phyloP scores from a whole-genome alignment of 441 rosid species.

The Arabidopsis hybrid region DNA sequence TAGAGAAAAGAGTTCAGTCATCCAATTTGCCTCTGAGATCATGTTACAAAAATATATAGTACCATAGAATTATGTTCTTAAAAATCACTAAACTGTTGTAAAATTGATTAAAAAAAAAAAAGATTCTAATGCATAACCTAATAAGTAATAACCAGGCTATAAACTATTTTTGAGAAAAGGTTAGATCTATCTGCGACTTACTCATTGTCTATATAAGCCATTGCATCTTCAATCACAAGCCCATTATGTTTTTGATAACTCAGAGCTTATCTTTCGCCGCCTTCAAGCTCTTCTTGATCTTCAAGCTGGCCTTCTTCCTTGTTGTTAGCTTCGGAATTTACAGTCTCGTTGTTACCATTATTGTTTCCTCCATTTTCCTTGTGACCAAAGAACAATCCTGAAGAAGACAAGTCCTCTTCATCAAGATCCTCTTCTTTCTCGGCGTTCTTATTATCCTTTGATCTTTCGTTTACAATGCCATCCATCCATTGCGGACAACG shows the following conservation, averaged over 20 bases:
- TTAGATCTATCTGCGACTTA: constrained; percentile 29
- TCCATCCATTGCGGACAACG: constrained; percentile 87
- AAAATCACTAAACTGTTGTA: constrained; percentile 9
- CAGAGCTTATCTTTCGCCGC: constrained; percentile 52
- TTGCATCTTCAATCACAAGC: constrained; percentile 25
- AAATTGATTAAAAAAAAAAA: constrained; percentile 6
- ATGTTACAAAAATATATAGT: not conserved
- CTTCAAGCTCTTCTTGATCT: constrained; percentile 93
- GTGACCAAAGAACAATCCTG: constrained; percentile 67
- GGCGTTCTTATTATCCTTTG: constrained; percentile 62
- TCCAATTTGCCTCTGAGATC: not conserved
- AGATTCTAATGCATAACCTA: constrained; percentile 28
- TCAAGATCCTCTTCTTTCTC: constrained; percentile 83
- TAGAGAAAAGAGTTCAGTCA: not conserved
- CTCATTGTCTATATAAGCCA: constrained; percentile 24
- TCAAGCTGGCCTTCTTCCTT: constrained; percentile 86
- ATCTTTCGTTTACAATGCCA: constrained; percentile 43
- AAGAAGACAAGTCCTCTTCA: constrained; percentile 70
- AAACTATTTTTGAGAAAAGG: constrained; percentile 9
- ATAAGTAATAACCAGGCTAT: constrained; percentile 14
- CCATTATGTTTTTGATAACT: not conserved
- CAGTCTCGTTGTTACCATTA: constrained; percentile 58
- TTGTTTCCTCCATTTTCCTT: constrained; percentile 42
- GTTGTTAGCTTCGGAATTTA: constrained; percentile 64
- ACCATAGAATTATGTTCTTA: not conserved